Conservation (phyloP, 2,329 filamentous ascomycete genomes). For the Talaromyces sp. region DNA sequence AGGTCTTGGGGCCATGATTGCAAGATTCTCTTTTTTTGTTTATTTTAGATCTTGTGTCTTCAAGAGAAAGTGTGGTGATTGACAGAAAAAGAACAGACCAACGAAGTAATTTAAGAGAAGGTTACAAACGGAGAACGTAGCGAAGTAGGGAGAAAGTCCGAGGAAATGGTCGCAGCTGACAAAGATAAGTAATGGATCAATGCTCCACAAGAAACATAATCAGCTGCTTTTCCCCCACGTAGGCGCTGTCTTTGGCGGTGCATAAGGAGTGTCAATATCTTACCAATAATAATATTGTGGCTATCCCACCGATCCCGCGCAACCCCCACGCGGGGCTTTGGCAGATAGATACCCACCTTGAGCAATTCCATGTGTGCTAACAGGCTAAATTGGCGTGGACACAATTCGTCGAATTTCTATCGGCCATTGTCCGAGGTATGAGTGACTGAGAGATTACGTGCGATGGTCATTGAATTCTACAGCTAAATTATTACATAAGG, state of each 20-base stretch:
- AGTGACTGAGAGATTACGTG: neutral
- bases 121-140: neutral
- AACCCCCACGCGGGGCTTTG: neutral
- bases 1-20: constrained; percentile 18
- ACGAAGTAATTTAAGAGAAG: neutral
- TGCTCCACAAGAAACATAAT: neutral
- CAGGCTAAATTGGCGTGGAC: neutral
- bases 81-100: neutral
- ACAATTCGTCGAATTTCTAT: neutral
- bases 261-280: neutral
- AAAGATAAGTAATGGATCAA: neutral
- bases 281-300: neutral
- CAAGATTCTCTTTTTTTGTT: neutral
- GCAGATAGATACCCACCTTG: neutral
- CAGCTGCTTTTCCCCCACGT: neutral
- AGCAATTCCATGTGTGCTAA: neutral
- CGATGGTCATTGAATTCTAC: neutral
- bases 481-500: neutral
- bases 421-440: neutral
- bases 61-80: neutral
- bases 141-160: neutral
- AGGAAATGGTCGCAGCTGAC: neutral
- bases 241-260: neutral
- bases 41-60: neutral
- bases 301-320: neutral